Evolutionary conservation across 352 stramenopile species (phyloP).

Genomic region (Globisporangium apiculatum): DNA sequence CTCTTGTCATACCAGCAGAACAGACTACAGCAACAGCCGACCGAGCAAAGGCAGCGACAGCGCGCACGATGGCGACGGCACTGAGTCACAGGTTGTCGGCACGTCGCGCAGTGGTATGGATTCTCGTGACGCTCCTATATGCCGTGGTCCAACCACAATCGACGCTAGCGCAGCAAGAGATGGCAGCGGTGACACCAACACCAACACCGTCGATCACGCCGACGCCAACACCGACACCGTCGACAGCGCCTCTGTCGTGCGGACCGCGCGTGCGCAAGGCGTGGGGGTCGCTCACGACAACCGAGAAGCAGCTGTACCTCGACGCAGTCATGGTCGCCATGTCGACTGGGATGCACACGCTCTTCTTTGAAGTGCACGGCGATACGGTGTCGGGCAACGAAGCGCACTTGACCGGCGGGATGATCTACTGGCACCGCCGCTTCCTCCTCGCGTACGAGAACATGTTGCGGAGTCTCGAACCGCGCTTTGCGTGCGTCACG

Average conservation of each 20-base stretch:
- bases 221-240: conserved; percentile 5
- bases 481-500: conserved; percentile 56
- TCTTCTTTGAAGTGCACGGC: conserved; percentile 52
- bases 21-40: too few relatives aligned
- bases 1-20: too few relatives aligned
- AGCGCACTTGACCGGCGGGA: conserved; percentile 35
- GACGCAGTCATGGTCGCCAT: conserved; percentile 56
- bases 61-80: too few relatives aligned
- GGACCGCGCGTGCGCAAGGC: conserved; percentile 39
- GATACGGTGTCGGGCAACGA: conserved; percentile 33
- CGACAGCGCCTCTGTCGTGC: conserved; percentile 13
- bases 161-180: background rate
- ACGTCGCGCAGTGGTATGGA: too few relatives aligned
- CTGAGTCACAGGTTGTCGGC: too few relatives aligned
- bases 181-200: background rate
- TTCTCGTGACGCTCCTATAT: background rate
- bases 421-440: conserved; percentile 67
- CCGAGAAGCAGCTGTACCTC: conserved; percentile 57
- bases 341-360: conserved; percentile 32
- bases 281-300: conserved; percentile 30
- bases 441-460: conserved; percentile 68
- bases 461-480: conserved; percentile 60
- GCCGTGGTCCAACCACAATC: background rate
- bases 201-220: background rate
- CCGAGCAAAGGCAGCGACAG: too few relatives aligned